Evolutionary conservation across 2,329 filamentous ascomycete genomes (phyloP), one percentile per base, ranked within the genome.

Genomic region (Venturia carpophila): DNA sequence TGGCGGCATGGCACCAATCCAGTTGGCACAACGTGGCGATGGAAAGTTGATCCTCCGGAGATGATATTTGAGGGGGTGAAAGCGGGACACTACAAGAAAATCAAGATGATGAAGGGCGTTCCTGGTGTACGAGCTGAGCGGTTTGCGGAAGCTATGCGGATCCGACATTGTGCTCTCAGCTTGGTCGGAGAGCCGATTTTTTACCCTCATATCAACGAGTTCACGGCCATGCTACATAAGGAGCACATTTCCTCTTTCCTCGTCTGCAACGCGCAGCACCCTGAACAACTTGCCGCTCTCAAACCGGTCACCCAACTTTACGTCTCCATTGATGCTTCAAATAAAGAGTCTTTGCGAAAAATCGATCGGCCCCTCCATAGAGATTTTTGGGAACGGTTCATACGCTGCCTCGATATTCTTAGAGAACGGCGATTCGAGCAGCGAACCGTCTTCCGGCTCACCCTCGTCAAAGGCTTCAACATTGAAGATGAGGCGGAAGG

Each of bases 181-280:
- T 82, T 99, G 11, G 94, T 99, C 27, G 93, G 94, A 70, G 93
- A 99, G 76, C 93, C 93, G n/a, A 97, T 97, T 71, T 97, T 97
- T 79, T 97, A 97, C 75, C 94, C 94, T 11, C 87, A 96, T 73
- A 97, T 97, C 81, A 97, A 99, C 76, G 89, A 92, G 73, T 92
- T 97, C 72, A 80, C 95, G 0, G 83, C 79, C 13, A 84, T 97
- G 81, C 82, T 99, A 69, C 93, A 97, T 78, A 79, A 76, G 15
- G 90, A 96, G 74, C 88, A 86, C 70, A 97, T 97, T 69, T 96
- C 91, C 3, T 94, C 89, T 41, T 99, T 97, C 79, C 81, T 97
- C 0, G 94, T 99, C 66, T 97, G 93, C 81, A 97, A 97, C 73
- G 93, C 93, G 0, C 94, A 97, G 75, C 93, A 97, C 73, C 94